Evolutionary conservation across 2,329 filamentous ascomycete species (phyloP).

Genomic region (Fusarium sp.): DNA sequence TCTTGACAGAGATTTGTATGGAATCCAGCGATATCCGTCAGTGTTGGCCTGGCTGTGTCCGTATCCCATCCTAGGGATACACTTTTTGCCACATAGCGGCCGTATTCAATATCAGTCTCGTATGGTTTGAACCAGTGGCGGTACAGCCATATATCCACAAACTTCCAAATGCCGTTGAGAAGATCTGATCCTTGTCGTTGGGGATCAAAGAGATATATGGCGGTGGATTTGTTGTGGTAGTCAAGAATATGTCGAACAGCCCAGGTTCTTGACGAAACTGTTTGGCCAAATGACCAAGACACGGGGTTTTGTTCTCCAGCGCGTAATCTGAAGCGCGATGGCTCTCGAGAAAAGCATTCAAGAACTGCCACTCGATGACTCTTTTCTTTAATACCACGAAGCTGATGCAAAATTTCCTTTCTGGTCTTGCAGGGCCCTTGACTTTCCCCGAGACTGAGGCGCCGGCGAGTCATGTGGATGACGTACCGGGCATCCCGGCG

Average conservation of each 20-base stretch:
- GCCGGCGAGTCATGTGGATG: not conserved
- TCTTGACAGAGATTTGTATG: conserved; percentile 8
- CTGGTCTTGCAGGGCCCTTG: not conserved
- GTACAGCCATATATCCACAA: conserved; percentile 14
- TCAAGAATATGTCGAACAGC: not conserved
- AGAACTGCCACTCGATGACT: not conserved
- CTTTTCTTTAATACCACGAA: not conserved
- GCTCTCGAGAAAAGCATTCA: not conserved
- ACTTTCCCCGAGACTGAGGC: not conserved
- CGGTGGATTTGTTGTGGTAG: conserved; percentile 4
- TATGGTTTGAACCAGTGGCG: conserved; percentile 11
- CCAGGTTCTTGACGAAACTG: not conserved
- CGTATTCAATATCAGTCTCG: conserved; percentile 1
- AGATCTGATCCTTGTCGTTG: not conserved
- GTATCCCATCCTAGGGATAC: not conserved
- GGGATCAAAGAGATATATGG: conserved; percentile 3
- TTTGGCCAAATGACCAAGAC: not conserved
- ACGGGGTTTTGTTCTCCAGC: not conserved
- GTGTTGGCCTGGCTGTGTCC: not conserved
- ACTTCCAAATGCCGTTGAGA: not conserved
- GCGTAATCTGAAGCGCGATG: not conserved
- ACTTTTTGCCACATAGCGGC: not conserved
- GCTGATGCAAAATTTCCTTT: conserved; percentile 1
- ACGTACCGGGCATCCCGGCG: not conserved
- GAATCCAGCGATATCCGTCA: not conserved